Evolutionary conservation across 768 basidiomycete species (phyloP).

Genomic region (Lentinula guzmanii): DNA sequence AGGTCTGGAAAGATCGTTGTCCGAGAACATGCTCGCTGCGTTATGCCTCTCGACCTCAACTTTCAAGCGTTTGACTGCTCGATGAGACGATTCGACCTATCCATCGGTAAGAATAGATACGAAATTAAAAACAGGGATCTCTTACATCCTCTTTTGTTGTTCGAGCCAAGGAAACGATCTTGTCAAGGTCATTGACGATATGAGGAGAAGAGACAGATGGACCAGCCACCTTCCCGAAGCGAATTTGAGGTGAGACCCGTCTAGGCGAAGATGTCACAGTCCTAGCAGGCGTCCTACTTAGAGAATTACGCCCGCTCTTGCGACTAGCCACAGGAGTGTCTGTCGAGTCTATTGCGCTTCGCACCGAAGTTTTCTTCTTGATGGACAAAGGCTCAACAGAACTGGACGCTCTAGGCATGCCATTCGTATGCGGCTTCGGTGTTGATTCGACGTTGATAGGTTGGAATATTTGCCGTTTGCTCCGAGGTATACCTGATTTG

Average conservation of each 20-base stretch:
- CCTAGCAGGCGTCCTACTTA: constrained; percentile 36
- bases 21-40: constrained; percentile 12
- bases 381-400: constrained; percentile 75
- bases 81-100: constrained; percentile 68
- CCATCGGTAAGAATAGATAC: constrained; percentile 1
- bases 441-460: constrained; percentile 47
- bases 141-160: constrained; percentile 65
- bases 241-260: constrained; percentile 48
- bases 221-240: constrained; percentile 29
- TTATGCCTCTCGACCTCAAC: constrained; percentile 52
- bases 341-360: constrained; percentile 24
- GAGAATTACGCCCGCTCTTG: constrained; percentile 19
- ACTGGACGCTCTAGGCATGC: constrained; percentile 25
- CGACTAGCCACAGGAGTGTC: constrained; percentile 28
- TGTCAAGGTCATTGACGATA: constrained; percentile 34
- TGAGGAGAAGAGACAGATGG: constrained; percentile 21
- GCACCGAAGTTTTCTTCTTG: constrained; percentile 74
- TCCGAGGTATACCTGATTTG: constrained; percentile 55
- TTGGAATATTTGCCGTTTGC: constrained; percentile 64
- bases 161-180: constrained; percentile 41
- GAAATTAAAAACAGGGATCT: constrained; percentile 4
- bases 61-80: constrained; percentile 70
- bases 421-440: constrained; percentile 32
- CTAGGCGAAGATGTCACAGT: constrained; percentile 38
- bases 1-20: constrained; percentile 35